Conservation (phyloP, 2,329 filamentous ascomycete species). For the Monosporascus sp. region DNA sequence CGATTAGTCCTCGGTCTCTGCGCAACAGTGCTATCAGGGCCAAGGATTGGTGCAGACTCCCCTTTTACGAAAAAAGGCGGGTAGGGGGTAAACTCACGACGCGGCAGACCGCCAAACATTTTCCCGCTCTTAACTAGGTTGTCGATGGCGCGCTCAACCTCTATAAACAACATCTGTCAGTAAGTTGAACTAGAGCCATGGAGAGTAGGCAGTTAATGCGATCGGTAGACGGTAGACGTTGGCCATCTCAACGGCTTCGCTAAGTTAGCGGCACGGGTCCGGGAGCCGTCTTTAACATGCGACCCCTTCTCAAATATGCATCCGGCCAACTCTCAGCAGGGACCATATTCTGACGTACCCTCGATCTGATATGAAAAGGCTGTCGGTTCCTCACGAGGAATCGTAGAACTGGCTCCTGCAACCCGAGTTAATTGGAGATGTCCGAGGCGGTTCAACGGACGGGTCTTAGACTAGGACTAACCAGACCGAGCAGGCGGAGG, state of each 20-base stretch:
- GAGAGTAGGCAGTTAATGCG: neutral
- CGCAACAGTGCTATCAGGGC: slow-evolving; percentile 19
- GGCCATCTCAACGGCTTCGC: neutral
- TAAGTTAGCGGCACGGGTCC: neutral
- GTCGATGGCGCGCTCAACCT: slow-evolving; percentile 93
- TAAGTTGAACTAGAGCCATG: slow-evolving; percentile 2
- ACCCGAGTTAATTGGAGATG: slow-evolving; percentile 17
- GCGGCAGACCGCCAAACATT: slow-evolving; percentile 67
- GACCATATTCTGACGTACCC: slow-evolving; percentile 54
- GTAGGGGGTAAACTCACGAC: slow-evolving; percentile 74
- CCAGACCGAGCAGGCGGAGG: slow-evolving; percentile 60
- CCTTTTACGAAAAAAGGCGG: slow-evolving; percentile 34
- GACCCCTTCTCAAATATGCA: slow-evolving; percentile 3
- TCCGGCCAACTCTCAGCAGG: neutral
- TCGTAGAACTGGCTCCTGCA: slow-evolving; percentile 68
- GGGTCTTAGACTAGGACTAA: slow-evolving; percentile 30
- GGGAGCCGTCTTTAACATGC: slow-evolving; percentile 2
- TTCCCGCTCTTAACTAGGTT: slow-evolving; percentile 97
- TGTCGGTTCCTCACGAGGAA: slow-evolving; percentile 65
- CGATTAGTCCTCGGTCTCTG: slow-evolving; percentile 19
- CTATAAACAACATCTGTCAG: slow-evolving; percentile 42
- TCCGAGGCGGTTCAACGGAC: neutral
- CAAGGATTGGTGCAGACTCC: slow-evolving; percentile 8
- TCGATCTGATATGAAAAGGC: slow-evolving; percentile 87
- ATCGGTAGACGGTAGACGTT: neutral